phyloP scores from a whole-genome alignment of 2,329 filamentous ascomycete genomes.

The Colletotrichum sp. region DNA sequence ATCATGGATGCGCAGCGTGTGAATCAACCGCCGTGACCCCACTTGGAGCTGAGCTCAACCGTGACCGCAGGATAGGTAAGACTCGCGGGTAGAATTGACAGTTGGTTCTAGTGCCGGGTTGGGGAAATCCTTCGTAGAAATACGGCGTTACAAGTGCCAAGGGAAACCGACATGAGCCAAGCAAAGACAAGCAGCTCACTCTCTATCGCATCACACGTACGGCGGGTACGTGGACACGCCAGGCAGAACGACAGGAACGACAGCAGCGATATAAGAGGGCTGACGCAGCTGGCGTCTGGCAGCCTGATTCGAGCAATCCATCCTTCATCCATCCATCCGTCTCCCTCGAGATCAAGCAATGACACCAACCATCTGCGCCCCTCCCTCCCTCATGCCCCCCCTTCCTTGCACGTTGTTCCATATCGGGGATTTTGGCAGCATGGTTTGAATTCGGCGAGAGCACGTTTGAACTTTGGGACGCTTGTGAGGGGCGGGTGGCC shows the following conservation, averaged over 20 bases:
- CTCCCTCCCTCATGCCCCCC: not conserved
- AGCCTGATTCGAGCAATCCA: not conserved
- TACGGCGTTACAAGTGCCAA: not conserved
- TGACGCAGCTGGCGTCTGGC: not conserved
- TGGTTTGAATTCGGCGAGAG: not conserved
- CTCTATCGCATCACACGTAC: not conserved
- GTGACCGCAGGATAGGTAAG: not conserved
- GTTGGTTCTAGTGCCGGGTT: not conserved
- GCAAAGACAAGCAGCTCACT: not conserved
- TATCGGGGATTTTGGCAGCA: not conserved
- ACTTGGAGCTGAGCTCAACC: constrained; percentile 1
- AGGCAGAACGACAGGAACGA: not conserved
- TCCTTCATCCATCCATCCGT: not conserved
- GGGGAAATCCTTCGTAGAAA: not conserved
- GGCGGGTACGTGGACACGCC: not conserved
- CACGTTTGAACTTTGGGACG: constrained; percentile 6
- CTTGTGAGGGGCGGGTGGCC: not conserved
- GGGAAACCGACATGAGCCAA: not conserved
- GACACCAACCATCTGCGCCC: not conserved
- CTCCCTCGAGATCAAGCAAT: not conserved
- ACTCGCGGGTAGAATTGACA: not conserved
- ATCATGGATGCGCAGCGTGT: not conserved
- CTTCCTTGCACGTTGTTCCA: not conserved
- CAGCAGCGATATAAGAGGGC: not conserved
- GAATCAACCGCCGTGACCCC: not conserved